Evolutionary conservation across 768 basidiomycete species (phyloP).

Genomic region (Lactarius pseudohatsudake): DNA sequence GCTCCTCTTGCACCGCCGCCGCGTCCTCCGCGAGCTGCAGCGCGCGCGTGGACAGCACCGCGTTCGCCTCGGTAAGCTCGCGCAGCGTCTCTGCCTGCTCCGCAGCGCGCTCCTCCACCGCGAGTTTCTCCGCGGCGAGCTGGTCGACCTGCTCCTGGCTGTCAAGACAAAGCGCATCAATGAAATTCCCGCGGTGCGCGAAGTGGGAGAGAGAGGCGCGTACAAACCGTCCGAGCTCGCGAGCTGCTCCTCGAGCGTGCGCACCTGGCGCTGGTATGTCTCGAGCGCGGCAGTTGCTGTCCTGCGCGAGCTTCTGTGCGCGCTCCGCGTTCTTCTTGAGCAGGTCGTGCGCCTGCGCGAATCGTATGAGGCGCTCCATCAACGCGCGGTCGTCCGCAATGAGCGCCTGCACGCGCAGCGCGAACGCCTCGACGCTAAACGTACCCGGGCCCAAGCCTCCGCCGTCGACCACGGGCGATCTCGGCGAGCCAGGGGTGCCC

Average conservation of each 20-base stretch:
- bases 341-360: constrained; percentile 86
- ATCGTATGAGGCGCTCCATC: constrained; percentile 79
- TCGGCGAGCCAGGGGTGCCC: constrained; percentile 28
- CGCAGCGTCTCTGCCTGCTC: constrained; percentile 73
- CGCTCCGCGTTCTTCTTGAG: constrained; percentile 91
- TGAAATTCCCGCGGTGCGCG: constrained; percentile 11
- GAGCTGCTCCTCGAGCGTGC: constrained; percentile 75
- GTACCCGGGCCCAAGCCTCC: constrained; percentile 32
- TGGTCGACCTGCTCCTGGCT: constrained; percentile 75
- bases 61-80: constrained; percentile 78
- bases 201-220: constrained; percentile 33
- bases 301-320: constrained; percentile 87
- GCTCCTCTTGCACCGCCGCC: constrained; percentile 63
- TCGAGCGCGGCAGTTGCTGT: constrained; percentile 75
- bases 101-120: constrained; percentile 59
- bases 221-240: constrained; percentile 50
- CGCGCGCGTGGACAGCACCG: constrained; percentile 67
- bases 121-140: constrained; percentile 58
- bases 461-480: constrained; percentile 21
- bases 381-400: constrained; percentile 83
- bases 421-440: constrained; percentile 77
- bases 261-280: constrained; percentile 89
- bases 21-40: constrained; percentile 72
- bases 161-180: background rate
- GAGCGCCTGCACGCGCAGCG: constrained; percentile 73